phyloP scores from a whole-genome alignment of 176 grass and related monocot species.

The Bromus sterilis region DNA sequence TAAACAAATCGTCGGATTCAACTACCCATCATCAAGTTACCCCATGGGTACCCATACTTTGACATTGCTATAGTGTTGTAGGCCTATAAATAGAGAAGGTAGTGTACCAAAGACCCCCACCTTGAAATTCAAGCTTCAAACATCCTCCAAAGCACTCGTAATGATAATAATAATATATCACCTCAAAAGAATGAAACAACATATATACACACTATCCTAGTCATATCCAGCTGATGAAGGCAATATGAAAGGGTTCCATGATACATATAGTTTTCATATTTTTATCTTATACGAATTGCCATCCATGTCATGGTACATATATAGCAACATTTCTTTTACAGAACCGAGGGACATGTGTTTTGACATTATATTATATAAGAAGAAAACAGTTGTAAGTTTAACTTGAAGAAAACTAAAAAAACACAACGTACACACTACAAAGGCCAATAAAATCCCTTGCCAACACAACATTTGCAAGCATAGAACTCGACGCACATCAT shows the following conservation, averaged over 20 bases:
- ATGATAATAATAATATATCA: no score
- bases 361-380: no score
- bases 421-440: not conserved
- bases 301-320: not conserved
- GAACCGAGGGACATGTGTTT: no score
- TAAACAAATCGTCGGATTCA: not conserved
- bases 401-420: not conserved
- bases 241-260: not conserved
- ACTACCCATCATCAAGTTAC: not conserved
- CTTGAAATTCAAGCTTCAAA: not conserved
- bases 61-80: not conserved
- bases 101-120: not conserved
- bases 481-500: not conserved
- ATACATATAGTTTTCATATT: not conserved
- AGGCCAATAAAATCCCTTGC: not conserved
- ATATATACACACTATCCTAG: not conserved
- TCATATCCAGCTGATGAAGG: not conserved
- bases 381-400: no score
- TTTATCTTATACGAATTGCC: not conserved
- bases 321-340: not conserved
- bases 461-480: not conserved
- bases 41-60: not conserved
- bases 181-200: not conserved
- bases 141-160: no score
- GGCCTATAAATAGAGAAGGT: not conserved